Evolutionary conservation across 352 stramenopile species (phyloP).

Genomic region (Phytophthora pseudosyringae): DNA sequence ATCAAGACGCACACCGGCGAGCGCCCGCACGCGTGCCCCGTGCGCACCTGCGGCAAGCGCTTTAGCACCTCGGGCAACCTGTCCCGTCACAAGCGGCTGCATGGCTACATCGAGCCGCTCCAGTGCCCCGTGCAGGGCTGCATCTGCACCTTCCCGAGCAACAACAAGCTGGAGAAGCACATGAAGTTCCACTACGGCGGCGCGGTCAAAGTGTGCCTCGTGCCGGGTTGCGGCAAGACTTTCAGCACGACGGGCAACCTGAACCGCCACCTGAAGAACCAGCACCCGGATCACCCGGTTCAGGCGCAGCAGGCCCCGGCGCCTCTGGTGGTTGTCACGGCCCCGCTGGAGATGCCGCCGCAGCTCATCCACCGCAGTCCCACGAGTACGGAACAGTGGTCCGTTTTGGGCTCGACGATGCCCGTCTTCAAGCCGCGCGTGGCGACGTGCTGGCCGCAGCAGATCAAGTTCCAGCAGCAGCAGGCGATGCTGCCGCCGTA

Average conservation of each 20-base stretch:
- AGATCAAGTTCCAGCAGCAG: slow-evolving; percentile 23
- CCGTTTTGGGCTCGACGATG: slow-evolving; percentile 10
- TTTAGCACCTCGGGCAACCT: slow-evolving; percentile 56
- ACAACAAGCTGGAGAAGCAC: slow-evolving; percentile 45
- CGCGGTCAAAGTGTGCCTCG: slow-evolving; percentile 43
- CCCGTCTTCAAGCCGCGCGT: slow-evolving; percentile 28
- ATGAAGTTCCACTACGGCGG: slow-evolving; percentile 44
- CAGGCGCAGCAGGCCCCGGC: slow-evolving; percentile 4
- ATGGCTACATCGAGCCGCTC: slow-evolving; percentile 42
- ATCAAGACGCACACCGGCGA: slow-evolving; percentile 75
- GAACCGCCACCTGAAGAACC: slow-evolving; percentile 51
- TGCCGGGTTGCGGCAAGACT: slow-evolving; percentile 42
- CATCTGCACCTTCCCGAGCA: slow-evolving; percentile 33
- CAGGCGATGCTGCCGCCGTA: slow-evolving; percentile 26
- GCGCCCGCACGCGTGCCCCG: slow-evolving; percentile 40
- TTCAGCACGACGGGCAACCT: slow-evolving; percentile 54
- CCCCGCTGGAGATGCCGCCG: slow-evolving; percentile 18
- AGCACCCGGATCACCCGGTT: slow-evolving; percentile 30
- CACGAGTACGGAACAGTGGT: slow-evolving; percentile 41
- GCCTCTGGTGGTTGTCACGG: slow-evolving; percentile 12
- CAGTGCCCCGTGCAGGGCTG: slow-evolving; percentile 34
- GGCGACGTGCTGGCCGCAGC: slow-evolving; percentile 27
- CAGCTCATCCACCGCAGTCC: slow-evolving; percentile 35
- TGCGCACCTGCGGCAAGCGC: slow-evolving; percentile 43
- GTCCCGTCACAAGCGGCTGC: slow-evolving; percentile 44